Evolutionary conservation across 345 rosid genomes (phyloP), one percentile per base, ranked within the genome.

Genomic region (Lumnitzera littorea): DNA sequence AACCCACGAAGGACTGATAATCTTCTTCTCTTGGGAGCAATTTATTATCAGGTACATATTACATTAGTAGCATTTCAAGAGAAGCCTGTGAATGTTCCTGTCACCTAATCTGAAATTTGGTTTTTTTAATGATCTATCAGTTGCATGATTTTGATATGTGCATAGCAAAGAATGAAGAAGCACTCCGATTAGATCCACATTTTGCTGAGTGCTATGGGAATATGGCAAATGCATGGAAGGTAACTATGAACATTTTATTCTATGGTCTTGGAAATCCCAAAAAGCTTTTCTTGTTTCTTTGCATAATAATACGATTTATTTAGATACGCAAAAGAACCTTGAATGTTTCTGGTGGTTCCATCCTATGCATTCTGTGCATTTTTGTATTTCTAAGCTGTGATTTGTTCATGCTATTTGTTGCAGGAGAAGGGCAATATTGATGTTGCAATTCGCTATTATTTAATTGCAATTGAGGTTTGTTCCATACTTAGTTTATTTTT

Each of bases 191-290:
- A 54, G 91, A 91, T 48, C 99, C 97, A 36, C 92, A 71, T 57
- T 95, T 91, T 72, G 97, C 99, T 15, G 99, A 95, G 82, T 95
- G 99, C 72, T 95, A 88, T 73, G 99, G 99, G 51, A 95, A 95
- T 75, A 88, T 88, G 96, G 99, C 99, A 62, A 95, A 95, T 68
- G 99, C 99, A 27, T 88, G 95, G 96, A 95, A 95, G 97, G 99
- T 84, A 76, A 63, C 53, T 51, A 11, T 25, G 47, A 15, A 55
- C 50, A 23, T 62, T 61, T 14, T 41, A 15, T 51, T 53, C 7
- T 16, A 1, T 16, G 52, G 52, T 36, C 11, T 14, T 50, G 52
- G 16, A 50, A 50, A 3, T 1, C 52, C 20, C 20, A 2, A 50
- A 27, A 50, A 50, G 13, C 20, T 13, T 16, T 14, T 14, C 20